phyloP scores from a whole-genome alignment of 257 asterid species.

The Cynanchum wilfordii region DNA sequence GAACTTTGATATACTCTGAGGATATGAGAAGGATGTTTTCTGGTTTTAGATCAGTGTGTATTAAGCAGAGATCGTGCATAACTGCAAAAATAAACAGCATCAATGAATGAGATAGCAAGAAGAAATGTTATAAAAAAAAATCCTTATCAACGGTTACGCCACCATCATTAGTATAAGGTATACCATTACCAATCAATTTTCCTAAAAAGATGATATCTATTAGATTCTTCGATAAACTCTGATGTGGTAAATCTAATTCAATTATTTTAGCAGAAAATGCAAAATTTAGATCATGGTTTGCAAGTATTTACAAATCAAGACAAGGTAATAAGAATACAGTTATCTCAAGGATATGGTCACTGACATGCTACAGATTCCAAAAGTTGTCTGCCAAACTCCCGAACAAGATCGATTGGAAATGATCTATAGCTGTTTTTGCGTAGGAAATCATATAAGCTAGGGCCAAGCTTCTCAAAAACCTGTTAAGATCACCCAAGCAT shows the following conservation, averaged over 20 bases:
- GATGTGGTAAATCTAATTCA: not conserved
- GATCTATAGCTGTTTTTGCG: slow-evolving; percentile 91
- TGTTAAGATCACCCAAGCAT: slow-evolving; percentile 62
- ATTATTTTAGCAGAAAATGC: not conserved
- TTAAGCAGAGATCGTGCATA: slow-evolving; percentile 78
- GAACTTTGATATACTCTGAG: slow-evolving; percentile 66
- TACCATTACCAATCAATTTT: not conserved
- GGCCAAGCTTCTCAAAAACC: slow-evolving; percentile 99
- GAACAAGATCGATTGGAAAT: slow-evolving; percentile 94
- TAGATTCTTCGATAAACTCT: not conserved
- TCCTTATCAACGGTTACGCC: not conserved
- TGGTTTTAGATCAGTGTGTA: slow-evolving; percentile 88
- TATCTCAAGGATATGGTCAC: slow-evolving; percentile 50
- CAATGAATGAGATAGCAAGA: slow-evolving; percentile 10
- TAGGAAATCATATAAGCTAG: slow-evolving; percentile 89
- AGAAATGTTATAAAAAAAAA: not conserved
- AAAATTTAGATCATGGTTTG: not conserved
- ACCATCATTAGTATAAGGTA: not conserved
- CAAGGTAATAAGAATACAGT: slow-evolving; percentile 25
- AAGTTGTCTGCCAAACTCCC: slow-evolving; percentile 90
- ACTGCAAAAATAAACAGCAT: slow-evolving; percentile 44
- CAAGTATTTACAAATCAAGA: slow-evolving; percentile 13
- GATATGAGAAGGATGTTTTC: slow-evolving; percentile 87
- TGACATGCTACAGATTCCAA: slow-evolving; percentile 97
- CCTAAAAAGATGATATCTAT: not conserved